Evolutionary conservation across 768 basidiomycete species (phyloP), one percentile per base, ranked within the genome.

Genomic region (Mycena albidolilacea): DNA sequence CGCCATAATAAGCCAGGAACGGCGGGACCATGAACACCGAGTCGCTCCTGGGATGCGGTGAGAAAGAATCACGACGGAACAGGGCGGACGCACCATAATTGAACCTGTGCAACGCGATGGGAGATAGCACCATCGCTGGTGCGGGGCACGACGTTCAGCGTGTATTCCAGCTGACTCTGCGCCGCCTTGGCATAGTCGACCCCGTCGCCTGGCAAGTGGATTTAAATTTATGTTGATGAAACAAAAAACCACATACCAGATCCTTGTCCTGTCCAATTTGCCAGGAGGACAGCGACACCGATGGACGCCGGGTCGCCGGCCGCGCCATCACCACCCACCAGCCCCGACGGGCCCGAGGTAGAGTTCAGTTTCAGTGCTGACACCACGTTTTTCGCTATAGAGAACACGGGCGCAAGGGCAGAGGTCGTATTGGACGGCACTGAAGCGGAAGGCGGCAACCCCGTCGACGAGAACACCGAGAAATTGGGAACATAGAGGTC

Each of bases 21-120:
- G 95, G 94, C 1, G 95, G 95, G 0, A 92, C 92, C 95, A 95
- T 95, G 79, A 92, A 95, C 14, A 93, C 87, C 64, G 87, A 95
- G 79, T 96, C 95, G 64, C 89, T 89, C 93, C 94, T 94, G 64
- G 1, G 63, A 68, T 68, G 7, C 58, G 4, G 46, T 23, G 48
- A 74, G 62, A 58, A 52, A 15, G 17, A 38, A 15, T 15, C 39
- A 38, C 55, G 35, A 72, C 4, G 21, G 17, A 15, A 39, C 15
- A 30, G n/a, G 23, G 8, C 15, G 39, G 15, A 30, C 9, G 64
- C 70, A 92, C 93, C 94, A 95, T 12, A 95, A 85, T 78, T 95
- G 93, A 5, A 95, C 84, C 81, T 93, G 81, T 15, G 87, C 84
- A 48, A 85, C 82, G 0, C 94, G 88, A 79, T 97, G 96, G 10